phyloP scores from a whole-genome alignment of 441 rosid species.

The Biscutella auriculata region DNA sequence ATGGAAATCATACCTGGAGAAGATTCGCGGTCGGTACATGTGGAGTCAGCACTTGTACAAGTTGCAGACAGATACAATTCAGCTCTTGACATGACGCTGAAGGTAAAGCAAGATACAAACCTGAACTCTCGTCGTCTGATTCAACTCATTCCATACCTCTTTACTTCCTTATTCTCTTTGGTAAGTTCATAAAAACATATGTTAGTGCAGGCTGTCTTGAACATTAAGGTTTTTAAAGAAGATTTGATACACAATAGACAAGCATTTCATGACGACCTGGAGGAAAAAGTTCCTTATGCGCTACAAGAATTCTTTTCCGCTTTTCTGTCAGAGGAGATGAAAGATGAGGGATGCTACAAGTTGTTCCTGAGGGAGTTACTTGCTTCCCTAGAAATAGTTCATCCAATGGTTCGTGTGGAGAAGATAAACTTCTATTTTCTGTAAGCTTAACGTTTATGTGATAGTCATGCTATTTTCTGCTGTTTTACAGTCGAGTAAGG shows the following conservation, averaged over 20 bases:
- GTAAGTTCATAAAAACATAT: neutral
- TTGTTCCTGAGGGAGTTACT: neutral
- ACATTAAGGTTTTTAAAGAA: neutral
- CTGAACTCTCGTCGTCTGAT: neutral
- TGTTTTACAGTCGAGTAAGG: constrained; percentile 3
- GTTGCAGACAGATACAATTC: neutral
- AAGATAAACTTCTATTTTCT: neutral
- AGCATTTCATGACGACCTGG: neutral
- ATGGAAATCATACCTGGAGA: neutral
- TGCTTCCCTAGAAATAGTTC: neutral
- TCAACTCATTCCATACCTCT: neutral
- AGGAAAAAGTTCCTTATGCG: neutral
- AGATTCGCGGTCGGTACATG: neutral
- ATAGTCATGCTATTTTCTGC: neutral
- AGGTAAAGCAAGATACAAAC: constrained; percentile 5
- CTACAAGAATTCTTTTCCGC: neutral
- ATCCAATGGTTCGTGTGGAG: constrained; percentile 2
- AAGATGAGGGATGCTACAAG: neutral
- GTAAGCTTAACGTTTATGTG: neutral
- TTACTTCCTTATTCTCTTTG: neutral
- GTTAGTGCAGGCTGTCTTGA: constrained; percentile 12
- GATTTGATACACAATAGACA: neutral
- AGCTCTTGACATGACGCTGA: constrained; percentile 15
- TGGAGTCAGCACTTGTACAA: neutral
- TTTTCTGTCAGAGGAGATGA: neutral